Conservation (phyloP, 768 basidiomycete species). For the Lentinula boryana region DNA sequence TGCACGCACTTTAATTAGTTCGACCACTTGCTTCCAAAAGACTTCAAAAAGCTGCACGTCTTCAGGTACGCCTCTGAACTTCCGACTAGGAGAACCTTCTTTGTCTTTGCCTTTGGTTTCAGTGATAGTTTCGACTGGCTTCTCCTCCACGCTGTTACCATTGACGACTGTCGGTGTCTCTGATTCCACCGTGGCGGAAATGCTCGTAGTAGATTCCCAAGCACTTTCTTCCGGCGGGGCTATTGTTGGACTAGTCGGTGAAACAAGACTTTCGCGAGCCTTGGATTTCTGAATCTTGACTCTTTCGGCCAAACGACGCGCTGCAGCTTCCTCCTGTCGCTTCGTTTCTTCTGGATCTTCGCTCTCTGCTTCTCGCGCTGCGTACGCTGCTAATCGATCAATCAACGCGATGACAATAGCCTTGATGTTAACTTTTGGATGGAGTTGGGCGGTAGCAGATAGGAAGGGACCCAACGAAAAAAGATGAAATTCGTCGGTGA, state of each 20-base stretch:
- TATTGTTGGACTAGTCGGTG: slow-evolving; percentile 21
- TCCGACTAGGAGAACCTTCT: slow-evolving; percentile 53
- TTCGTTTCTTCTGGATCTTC: slow-evolving; percentile 95
- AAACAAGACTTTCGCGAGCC: slow-evolving; percentile 47
- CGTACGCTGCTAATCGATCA: slow-evolving; percentile 92
- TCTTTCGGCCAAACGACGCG: slow-evolving; percentile 79
- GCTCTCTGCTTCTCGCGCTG: slow-evolving; percentile 94
- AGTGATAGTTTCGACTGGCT: slow-evolving; percentile 14
- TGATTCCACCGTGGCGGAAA: slow-evolving; percentile 20
- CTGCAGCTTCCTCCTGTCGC: slow-evolving; percentile 89
- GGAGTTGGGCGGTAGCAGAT: slow-evolving; percentile 90
- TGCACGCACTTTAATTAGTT: slow-evolving; percentile 85
- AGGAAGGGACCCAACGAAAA: slow-evolving; percentile 96
- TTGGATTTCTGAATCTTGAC: slow-evolving; percentile 70
- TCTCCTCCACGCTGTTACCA: not conserved
- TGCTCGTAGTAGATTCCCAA: slow-evolving; percentile 36
- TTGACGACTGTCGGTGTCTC: slow-evolving; percentile 1
- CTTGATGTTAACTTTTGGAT: slow-evolving; percentile 98
- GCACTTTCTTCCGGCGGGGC: slow-evolving; percentile 33
- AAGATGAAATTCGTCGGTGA: slow-evolving; percentile 97
- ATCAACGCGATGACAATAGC: slow-evolving; percentile 97
- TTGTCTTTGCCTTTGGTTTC: slow-evolving; percentile 55
- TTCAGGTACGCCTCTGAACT: slow-evolving; percentile 94
- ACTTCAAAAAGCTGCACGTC: slow-evolving; percentile 96
- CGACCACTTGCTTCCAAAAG: slow-evolving; percentile 98